Percentiles rank a stretch among this genome's conserved stretches.
phyloP scores from a whole-genome alignment of 331 rosid genomes.

The Quercus lobata region DNA sequence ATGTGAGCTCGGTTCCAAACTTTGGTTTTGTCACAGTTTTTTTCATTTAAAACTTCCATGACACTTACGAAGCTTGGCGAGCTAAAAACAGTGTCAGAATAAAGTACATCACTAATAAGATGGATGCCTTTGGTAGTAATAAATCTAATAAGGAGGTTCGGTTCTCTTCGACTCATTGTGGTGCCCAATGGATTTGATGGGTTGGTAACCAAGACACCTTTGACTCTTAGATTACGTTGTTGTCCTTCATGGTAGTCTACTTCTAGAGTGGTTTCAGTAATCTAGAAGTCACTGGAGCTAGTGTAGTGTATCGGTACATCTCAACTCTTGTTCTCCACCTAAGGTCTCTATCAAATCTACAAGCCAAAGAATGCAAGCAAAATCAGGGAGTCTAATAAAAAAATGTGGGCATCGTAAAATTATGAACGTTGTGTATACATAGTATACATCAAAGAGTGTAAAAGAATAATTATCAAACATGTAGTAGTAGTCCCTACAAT shows the following conservation, averaged over 20 bases:
- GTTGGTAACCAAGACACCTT: conserved; percentile 88
- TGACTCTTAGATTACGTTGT: conserved; percentile 60
- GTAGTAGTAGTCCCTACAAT: conserved; percentile 22
- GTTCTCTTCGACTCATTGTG: too few species aligned
- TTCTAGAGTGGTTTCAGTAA: conserved; percentile 57
- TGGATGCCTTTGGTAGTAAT: too few species aligned
- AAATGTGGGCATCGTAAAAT: background rate
- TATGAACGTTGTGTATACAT: too few species aligned
- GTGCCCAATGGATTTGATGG: conserved; percentile 39
- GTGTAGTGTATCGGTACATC: conserved; percentile 85
- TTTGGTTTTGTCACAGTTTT: too few species aligned
- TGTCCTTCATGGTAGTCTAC: conserved; percentile 61
- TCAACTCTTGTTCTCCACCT: conserved; percentile 91
- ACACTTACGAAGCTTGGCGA: conserved; percentile 59
- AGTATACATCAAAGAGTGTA: too few species aligned
- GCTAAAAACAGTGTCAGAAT: conserved; percentile 43
- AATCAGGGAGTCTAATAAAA: conserved; percentile 10
- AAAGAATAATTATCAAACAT: too few species aligned
- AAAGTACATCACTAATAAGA: too few species aligned
- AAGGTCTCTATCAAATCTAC: conserved; percentile 90
- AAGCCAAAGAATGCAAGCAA: conserved; percentile 22
- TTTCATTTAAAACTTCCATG: too few species aligned
- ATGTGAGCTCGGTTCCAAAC: too few species aligned
- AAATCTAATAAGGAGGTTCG: too few species aligned
- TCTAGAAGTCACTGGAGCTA: conserved; percentile 70